phyloP scores from a whole-genome alignment of 1,139 yeast species.

The Protomyces inouyei region DNA sequence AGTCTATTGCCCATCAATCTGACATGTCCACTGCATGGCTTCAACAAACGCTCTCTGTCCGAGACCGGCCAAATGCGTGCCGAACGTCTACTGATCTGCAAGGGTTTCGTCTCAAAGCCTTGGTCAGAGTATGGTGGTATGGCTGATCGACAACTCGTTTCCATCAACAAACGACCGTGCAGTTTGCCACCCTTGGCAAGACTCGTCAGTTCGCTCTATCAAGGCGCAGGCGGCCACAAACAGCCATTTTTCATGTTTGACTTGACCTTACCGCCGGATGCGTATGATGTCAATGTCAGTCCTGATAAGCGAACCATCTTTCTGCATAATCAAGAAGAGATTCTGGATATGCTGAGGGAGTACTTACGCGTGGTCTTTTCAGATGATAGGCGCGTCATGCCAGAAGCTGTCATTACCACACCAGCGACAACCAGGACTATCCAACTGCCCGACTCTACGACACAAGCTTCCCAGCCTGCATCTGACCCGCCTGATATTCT shows the following conservation, averaged over 20 bases:
- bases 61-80: constrained; percentile 39
- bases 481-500: not conserved
- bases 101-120: constrained; percentile 67
- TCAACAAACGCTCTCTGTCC: constrained; percentile 49
- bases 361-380: constrained; percentile 39
- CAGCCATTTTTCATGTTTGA: constrained; percentile 68
- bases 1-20: constrained; percentile 2
- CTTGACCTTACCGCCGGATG: constrained; percentile 47
- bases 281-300: constrained; percentile 76
- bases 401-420: not conserved
- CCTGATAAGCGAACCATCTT: constrained; percentile 80
- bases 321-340: constrained; percentile 57
- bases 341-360: constrained; percentile 45
- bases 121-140: constrained; percentile 44
- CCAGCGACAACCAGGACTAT: not conserved
- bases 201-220: constrained; percentile 50
- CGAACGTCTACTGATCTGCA: constrained; percentile 34
- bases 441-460: not conserved
- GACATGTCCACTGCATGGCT: constrained; percentile 33
- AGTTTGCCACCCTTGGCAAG: constrained; percentile 49
- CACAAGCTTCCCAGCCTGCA: not conserved
- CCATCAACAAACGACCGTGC: constrained; percentile 72
- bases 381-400: constrained; percentile 3
- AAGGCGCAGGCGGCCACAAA: constrained; percentile 54
- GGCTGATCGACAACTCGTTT: constrained; percentile 69